phyloP scores from a whole-genome alignment of 352 stramenopile species.

The Pythium volutum region DNA sequence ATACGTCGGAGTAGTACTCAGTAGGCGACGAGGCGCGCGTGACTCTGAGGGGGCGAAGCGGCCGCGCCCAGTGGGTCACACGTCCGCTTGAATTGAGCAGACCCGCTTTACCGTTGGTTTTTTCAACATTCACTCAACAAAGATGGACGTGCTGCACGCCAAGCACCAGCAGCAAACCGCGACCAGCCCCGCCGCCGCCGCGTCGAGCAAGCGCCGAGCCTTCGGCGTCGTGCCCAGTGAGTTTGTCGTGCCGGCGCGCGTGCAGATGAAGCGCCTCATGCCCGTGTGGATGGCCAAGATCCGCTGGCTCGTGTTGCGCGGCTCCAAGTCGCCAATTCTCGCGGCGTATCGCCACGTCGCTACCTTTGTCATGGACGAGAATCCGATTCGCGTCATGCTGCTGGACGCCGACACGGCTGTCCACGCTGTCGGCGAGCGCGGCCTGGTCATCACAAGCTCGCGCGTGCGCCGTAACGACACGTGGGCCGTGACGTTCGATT shows the following conservation, averaged over 20 bases:
- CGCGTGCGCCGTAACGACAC: constrained; percentile 54
- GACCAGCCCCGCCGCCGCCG: not conserved
- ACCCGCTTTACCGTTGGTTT: not conserved
- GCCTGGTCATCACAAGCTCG: constrained; percentile 49
- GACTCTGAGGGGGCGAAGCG: not conserved
- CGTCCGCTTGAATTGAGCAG: not conserved
- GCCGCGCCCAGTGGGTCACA: not conserved
- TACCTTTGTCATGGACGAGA: constrained; percentile 30
- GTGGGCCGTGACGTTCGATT: constrained; percentile 47
- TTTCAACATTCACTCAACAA: not conserved
- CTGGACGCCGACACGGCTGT: constrained; percentile 49
- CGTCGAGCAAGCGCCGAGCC: constrained; percentile 15
- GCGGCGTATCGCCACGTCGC: constrained; percentile 44
- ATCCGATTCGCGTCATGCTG: constrained; percentile 50
- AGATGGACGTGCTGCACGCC: constrained; percentile 19
- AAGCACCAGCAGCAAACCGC: constrained; percentile 18
- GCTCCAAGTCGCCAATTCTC: constrained; percentile 56
- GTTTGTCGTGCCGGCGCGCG: constrained; percentile 41
- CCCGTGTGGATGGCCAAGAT: constrained; percentile 50
- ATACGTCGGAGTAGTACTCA: no score
- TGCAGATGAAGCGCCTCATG: constrained; percentile 48
- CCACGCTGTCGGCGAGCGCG: constrained; percentile 37
- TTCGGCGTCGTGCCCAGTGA: constrained; percentile 44
- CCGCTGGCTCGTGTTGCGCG: constrained; percentile 57
- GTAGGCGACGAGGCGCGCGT: no score